Percentiles rank a stretch among this genome's conserved stretches.
Evolutionary conservation across 2,329 filamentous ascomycete genomes (phyloP).

Genomic region (Magnaporthiopsis poae): DNA sequence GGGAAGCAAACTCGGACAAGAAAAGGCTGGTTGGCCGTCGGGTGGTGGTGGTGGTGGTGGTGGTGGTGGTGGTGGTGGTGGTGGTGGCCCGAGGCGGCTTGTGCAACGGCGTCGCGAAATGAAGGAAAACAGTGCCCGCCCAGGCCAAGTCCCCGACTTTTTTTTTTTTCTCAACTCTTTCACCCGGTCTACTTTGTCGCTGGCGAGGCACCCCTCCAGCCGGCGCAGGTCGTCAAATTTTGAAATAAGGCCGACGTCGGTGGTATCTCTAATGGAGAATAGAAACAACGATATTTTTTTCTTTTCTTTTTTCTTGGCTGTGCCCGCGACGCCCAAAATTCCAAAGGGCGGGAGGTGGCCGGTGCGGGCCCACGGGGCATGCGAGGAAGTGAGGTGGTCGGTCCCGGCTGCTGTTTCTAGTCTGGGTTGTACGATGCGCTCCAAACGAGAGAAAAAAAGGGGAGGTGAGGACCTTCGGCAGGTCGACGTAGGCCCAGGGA

Average conservation of each 20-base stretch:
- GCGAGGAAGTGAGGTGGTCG: neutral
- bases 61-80: too few relatives aligned
- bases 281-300: neutral
- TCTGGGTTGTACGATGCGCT: neutral
- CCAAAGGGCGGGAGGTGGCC: neutral
- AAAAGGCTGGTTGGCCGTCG: neutral
- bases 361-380: neutral
- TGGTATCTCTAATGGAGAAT: neutral
- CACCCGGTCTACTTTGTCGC: neutral
- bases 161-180: neutral
- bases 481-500: neutral
- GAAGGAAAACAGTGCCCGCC: neutral
- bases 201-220: too few relatives aligned
- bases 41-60: neutral
- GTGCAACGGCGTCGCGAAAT: neutral
- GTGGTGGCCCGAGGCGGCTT: neutral
- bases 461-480: neutral
- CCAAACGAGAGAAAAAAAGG: neutral
- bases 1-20: neutral
- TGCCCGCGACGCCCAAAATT: neutral
- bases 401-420: neutral
- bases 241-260: neutral
- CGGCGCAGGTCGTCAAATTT: neutral
- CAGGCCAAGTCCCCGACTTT: neutral
- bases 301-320: neutral